These are phyloP conservation scores for Colletotrichum godetiae DNA, from an alignment of 2,329 filamentous ascomycete genomes.

Conservation along the genomic window DNA sequence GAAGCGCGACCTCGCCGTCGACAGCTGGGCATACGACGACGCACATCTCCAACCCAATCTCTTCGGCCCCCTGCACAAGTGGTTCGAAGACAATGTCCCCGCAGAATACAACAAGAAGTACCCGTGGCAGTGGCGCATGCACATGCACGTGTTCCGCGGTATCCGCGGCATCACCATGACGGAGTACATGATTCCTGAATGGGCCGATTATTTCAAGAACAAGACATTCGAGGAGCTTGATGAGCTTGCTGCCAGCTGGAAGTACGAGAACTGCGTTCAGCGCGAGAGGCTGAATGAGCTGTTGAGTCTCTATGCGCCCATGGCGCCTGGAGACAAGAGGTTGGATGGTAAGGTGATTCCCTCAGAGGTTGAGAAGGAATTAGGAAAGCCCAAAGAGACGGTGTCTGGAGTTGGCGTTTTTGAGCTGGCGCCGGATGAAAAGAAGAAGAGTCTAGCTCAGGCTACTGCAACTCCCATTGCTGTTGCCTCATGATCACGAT, in stretches of 20 bases:
- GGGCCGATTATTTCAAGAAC: conserved; percentile 56
- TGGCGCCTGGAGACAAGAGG: conserved; percentile 39
- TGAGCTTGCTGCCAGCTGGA: conserved; percentile 58
- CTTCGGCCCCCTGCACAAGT: conserved; percentile 38
- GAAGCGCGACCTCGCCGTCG: conserved; percentile 61
- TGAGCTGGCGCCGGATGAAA: conserved; percentile 43
- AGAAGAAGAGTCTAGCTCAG: conserved; percentile 34
- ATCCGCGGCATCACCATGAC: conserved; percentile 46
- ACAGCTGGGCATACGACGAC: conserved; percentile 60
- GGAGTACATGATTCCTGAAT: conserved; percentile 57
- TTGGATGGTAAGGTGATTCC: conserved; percentile 44
- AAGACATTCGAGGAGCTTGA: conserved; percentile 57
- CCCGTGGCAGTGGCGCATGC: conserved; percentile 41
- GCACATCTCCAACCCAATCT: conserved; percentile 45
- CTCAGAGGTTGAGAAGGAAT: conserved; percentile 19
- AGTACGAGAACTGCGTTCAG: conserved; percentile 62
- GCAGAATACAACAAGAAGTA: conserved; percentile 40
- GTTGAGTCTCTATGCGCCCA: conserved; percentile 38
- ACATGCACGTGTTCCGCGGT: conserved; percentile 40
- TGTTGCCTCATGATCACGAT: not conserved
- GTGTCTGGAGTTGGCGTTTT: conserved; percentile 44
- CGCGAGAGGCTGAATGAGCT: conserved; percentile 57
- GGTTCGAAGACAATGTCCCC: conserved; percentile 40
- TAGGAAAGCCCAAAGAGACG: conserved; percentile 31
- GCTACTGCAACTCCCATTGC: not conserved